Conservation (phyloP, 2,329 filamentous ascomycete species). For the Penicillium freii region DNA sequence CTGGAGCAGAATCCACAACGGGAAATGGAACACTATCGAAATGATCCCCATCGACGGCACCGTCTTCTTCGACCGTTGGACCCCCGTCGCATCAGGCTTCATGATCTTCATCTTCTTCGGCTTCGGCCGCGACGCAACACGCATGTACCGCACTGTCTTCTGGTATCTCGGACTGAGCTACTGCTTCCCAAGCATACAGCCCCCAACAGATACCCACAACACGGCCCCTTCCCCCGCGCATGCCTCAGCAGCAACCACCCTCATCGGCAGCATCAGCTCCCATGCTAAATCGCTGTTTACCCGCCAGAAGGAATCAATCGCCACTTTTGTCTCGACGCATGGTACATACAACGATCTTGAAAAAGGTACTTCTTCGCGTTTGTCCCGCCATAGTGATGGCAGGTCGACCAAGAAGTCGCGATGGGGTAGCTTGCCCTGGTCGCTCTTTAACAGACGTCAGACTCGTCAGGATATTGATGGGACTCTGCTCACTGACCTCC, state of each 20-base stretch:
- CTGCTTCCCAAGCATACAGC: slow-evolving; percentile 30
- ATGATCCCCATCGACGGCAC: slow-evolving; percentile 47
- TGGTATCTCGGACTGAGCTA: slow-evolving; percentile 42
- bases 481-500: slow-evolving; percentile 17
- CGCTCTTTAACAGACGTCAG: slow-evolving; percentile 14
- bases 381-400: neutral
- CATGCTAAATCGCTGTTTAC: slow-evolving; percentile 29
- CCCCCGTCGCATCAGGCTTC: slow-evolving; percentile 53
- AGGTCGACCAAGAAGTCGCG: neutral
- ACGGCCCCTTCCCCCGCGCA: neutral
- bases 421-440: slow-evolving; percentile 15
- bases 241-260: slow-evolving; percentile 15
- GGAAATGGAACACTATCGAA: slow-evolving; percentile 51
- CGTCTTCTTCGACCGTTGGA: slow-evolving; percentile 58
- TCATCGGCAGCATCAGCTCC: slow-evolving; percentile 27
- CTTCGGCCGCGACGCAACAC: slow-evolving; percentile 59
- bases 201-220: slow-evolving; percentile 17
- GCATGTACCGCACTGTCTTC: slow-evolving; percentile 52
- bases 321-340: neutral
- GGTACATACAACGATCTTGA: slow-evolving; percentile 22
- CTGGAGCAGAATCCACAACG: slow-evolving; percentile 54
- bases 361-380: slow-evolving; percentile 13
- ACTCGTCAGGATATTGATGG: slow-evolving; percentile 7
- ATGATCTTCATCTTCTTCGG: slow-evolving; percentile 65
- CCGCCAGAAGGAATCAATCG: slow-evolving; percentile 16